Evolutionary conservation across 768 basidiomycete species (phyloP).

Genomic region (Pleurotus citrinopileatus): DNA sequence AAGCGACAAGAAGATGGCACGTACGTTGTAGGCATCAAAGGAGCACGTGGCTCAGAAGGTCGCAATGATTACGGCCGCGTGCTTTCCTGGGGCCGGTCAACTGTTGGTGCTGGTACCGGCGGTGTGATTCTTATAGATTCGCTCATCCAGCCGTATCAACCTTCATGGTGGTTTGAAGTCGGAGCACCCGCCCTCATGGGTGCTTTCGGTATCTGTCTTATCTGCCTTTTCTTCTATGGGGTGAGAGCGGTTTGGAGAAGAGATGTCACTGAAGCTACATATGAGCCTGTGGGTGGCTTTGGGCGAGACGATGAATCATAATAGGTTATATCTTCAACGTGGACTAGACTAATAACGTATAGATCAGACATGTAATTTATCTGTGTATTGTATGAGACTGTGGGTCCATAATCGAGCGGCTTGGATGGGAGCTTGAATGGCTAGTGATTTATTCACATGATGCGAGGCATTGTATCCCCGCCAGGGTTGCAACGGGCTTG

Average conservation of each 20-base stretch:
- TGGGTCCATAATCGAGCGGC: not conserved
- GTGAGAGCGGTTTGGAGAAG: slow-evolving; percentile 67
- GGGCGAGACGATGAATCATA: slow-evolving; percentile 49
- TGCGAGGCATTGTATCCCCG: not conserved
- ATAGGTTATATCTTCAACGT: not conserved
- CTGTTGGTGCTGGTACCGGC: slow-evolving; percentile 68
- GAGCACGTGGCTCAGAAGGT: slow-evolving; percentile 64
- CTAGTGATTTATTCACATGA: too few species aligned
- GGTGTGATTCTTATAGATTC: slow-evolving; percentile 89
- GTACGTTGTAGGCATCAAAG: slow-evolving; percentile 71
- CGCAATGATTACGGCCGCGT: slow-evolving; percentile 64
- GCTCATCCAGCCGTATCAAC: slow-evolving; percentile 81
- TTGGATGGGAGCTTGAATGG: not conserved
- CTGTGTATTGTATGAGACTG: not conserved
- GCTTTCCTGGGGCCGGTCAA: slow-evolving; percentile 73
- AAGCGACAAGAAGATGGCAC: slow-evolving; percentile 41
- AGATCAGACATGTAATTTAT: slow-evolving; percentile 15
- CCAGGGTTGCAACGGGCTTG: too few species aligned
- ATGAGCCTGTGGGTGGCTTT: slow-evolving; percentile 87
- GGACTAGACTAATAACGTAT: slow-evolving; percentile 6
- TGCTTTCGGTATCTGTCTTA: slow-evolving; percentile 53
- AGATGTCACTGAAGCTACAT: slow-evolving; percentile 82
- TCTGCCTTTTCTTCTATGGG: slow-evolving; percentile 72
- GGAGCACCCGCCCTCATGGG: slow-evolving; percentile 68
- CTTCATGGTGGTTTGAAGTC: slow-evolving; percentile 81